Evolutionary conservation across 2,329 filamentous ascomycete genomes (phyloP), one percentile per base, ranked within the genome.

Genomic region (Mycosphaerelloides madeirae): DNA sequence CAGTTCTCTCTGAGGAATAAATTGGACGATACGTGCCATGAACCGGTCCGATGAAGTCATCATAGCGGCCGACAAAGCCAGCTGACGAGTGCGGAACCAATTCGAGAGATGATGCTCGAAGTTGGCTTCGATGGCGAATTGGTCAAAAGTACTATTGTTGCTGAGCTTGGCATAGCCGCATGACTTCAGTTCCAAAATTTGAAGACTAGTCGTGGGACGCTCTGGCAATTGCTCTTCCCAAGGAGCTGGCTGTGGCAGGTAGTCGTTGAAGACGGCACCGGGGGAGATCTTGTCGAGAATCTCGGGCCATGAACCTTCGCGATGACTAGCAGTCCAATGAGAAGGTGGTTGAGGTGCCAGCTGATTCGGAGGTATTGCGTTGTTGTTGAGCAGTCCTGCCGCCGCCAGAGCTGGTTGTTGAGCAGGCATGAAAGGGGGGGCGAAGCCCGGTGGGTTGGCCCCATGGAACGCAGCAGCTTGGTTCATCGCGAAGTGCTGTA

Each of bases 141-240:
- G 66, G 31, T 69, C 65, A 32, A 67, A 61, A 0, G 45, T 19
- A 3, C 20, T 49, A 31, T 43, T 55, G 41, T 41, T 51, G 48
- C 38, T 40, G 1, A 83, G 58, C 5, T 65, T 61, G 28, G 74
- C 76, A 54, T 84, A 84, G 39, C 81, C 81, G 57, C 80, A 84
- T 0, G 79, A 83, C 25, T 73, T 74, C 62, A 84, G 75, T 1
- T 71, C 68, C 22, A 83, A 62, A 12, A 60, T 59, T 43, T 59
- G 51, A 2, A 77, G 59, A 16, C 58, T 59, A 3, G 68, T 68
- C 53, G 55, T 25, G 9, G 32, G 15, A 49, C 54, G 31, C 44
- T 43, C 18, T 7, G 61, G 57, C 28, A 20, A 31, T 37, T 44
- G 43, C 60, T 56, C 6, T 46, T 57, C 39, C 56, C 54, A 51